Base-by-base conservation (phyloP, 2,329 filamentous ascomycete species). In the Ilyonectria robusta region DNA sequence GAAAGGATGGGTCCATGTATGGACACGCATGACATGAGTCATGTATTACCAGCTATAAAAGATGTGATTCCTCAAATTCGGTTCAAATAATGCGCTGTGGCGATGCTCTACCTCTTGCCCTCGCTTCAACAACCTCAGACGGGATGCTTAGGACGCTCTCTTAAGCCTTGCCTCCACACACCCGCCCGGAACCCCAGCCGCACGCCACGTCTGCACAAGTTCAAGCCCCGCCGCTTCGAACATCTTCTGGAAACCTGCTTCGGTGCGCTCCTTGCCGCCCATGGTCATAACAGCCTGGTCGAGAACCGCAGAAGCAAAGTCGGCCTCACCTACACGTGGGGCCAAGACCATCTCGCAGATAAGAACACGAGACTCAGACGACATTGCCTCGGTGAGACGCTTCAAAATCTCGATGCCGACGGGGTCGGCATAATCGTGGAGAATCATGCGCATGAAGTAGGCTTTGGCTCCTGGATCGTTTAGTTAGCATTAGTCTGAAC, bases 371-470 rank as follows among this genome's bases (percentile, higher is more conserved):
- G 77, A 79, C 4, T 72, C 64, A 1, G 68, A 62, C 0, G 71
- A 71, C 77, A 79, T 79, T 17, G 76, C 76, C 31, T 68, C 70
- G 4, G 74, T 75, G 0, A 80, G 66, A 3, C 68, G 68, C 21
- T 59, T 66, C n/a, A 80, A 70, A 10, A 80, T 78, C 46, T 72
- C 29, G 11, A 76, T 72, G 10, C 76, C 71, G 3, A 76, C 73
- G 0, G 37, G 9, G 42, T 80, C 77, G 26, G 75, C 59, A 55
- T 78, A 79, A 65, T 80, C 77, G 63, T 80, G 79, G 2, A 80
- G 69, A 50, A 79, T 79, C 73, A 77, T 77, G 44, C 76, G 76
- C 76, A 80, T 77, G 54, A 79, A 80, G 63, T 80, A 80, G 5
- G 76, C 78, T 54, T 75, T 76, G 23, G 78, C 78, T n/a, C 77